Percentiles rank a stretch among this genome's conserved stretches.
These are phyloP conservation scores for Amphichorda felina DNA, from an alignment of 2,329 filamentous ascomycete species.

Conservation along the genomic window DNA sequence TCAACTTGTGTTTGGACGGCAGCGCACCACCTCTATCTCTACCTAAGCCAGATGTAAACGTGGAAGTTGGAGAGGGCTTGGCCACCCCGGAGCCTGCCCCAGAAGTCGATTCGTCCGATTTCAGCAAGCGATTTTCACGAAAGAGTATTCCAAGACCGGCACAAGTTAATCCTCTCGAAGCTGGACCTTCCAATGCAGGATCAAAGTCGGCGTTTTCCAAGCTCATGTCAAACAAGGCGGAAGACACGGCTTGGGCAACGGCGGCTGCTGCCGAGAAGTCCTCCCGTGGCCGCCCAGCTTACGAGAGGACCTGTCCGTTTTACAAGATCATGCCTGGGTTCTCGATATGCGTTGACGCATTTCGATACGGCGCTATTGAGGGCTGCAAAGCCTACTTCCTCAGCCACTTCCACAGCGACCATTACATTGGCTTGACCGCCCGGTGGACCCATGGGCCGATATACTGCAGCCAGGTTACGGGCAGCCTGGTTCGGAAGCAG, in stretches of 20 bases:
- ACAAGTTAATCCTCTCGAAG: slow-evolving; percentile 65
- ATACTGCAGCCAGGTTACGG: slow-evolving; percentile 90
- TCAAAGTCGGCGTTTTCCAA: slow-evolving; percentile 69
- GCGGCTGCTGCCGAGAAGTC: slow-evolving; percentile 71
- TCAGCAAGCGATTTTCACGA: slow-evolving; percentile 50
- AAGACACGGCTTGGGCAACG: slow-evolving; percentile 80
- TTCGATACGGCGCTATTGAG: slow-evolving; percentile 86
- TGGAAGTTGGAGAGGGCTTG: slow-evolving; percentile 5
- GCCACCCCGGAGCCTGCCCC: too few species aligned
- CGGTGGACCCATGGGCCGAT: slow-evolving; percentile 91
- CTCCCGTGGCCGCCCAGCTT: slow-evolving; percentile 73
- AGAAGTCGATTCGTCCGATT: slow-evolving; percentile 22
- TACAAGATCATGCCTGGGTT: slow-evolving; percentile 97
- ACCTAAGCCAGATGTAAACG: slow-evolving; percentile 6
- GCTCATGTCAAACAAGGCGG: slow-evolving; percentile 84
- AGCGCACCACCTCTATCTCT: slow-evolving; percentile 50
- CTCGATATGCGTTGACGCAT: slow-evolving; percentile 88
- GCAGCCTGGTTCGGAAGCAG: slow-evolving; percentile 77
- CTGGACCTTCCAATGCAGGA: slow-evolving; percentile 27
- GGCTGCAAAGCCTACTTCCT: slow-evolving; percentile 92
- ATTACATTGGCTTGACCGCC: slow-evolving; percentile 83
- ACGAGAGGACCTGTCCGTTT: slow-evolving; percentile 87
- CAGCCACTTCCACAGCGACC: slow-evolving; percentile 96
- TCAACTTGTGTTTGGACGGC: slow-evolving; percentile 87
- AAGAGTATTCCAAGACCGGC: slow-evolving; percentile 64